Evolutionary conservation across 345 rosid genomes (phyloP), one percentile per base, ranked within the genome.

Genomic region (Jatropha curcas): DNA sequence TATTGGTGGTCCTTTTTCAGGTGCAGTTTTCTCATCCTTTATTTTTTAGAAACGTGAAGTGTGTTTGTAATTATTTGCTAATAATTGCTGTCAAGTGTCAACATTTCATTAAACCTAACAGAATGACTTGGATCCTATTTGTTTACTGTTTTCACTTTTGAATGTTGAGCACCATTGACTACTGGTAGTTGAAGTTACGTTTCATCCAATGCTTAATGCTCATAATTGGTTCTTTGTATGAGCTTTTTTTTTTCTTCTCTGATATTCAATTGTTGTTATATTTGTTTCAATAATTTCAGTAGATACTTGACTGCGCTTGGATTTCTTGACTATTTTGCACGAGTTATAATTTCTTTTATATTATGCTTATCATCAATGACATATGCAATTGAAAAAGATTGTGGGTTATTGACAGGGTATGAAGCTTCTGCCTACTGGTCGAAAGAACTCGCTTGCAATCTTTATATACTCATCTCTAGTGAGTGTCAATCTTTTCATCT

Each of bases 401-500:
- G 19, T 68, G 65, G 59, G 22, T 80, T 58, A 11, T 82, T 79
- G 65, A 48, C 84, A 94, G 97, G 98, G 98, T 45, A 94, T 94
- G 98, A 92, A 84, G 82, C 90, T 94, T 79, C 75, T 94, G 58
- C 95, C 98, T 61, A 92, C 97, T 31, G 97, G 98, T 34, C 86
- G 92, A 60, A 87, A 73, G 81, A 92, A 65, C 80, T 92, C 98
- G 11, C 88, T 95, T 61, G 98, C 89, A 33, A 85, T 95, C 77
- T 86, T 92, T 76, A 66, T 89, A 17, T 94, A 94, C 84, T 87
- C 98, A 33, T 84, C 92, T 12, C 34, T 88, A 80, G 98, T 94
- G 82, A 59, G 93, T 88, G 31, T 79, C 37, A 53, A 0, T 51
- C 8, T 60, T 62, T 66, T 35, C 46, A 27, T 22, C 56, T 43